phyloP scores from a whole-genome alignment of 441 rosid species.

The Lepidium campestre region DNA sequence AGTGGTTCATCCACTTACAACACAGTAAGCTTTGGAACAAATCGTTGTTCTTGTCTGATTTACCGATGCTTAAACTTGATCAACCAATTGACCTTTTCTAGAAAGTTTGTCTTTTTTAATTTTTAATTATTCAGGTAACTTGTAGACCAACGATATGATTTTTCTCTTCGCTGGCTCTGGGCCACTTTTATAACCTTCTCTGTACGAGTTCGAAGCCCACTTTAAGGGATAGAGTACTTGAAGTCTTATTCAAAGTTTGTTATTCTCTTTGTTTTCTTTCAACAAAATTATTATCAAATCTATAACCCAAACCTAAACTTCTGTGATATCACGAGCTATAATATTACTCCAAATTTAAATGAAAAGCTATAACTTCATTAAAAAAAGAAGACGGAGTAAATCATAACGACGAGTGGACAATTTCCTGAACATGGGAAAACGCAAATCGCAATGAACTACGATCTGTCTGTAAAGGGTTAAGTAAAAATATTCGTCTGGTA shows the following conservation, averaged over 20 bases:
- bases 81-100: slow-evolving; percentile 1
- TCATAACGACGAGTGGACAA: neutral
- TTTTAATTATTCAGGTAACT: neutral
- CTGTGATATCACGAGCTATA: too few species aligned
- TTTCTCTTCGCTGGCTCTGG: neutral
- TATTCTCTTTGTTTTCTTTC: neutral
- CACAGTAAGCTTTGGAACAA: neutral
- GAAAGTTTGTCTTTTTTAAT: neutral
- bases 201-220: neutral
- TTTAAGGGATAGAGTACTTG: neutral
- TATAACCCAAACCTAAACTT: too few species aligned
- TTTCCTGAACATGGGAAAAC: neutral
- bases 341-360: too few species aligned
- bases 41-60: neutral
- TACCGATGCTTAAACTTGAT: slow-evolving; percentile 7
- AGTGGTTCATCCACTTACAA: neutral
- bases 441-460: slow-evolving; percentile 3
- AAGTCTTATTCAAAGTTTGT: neutral
- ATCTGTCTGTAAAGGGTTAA: slow-evolving; percentile 13
- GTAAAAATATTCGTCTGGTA: slow-evolving; percentile 16
- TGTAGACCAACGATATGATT: neutral
- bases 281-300: too few species aligned
- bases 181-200: neutral
- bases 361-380: neutral
- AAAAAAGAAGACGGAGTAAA: neutral